Conservation (phyloP, 169 alveolate genomes). For the Miamiensis avidus region DNA sequence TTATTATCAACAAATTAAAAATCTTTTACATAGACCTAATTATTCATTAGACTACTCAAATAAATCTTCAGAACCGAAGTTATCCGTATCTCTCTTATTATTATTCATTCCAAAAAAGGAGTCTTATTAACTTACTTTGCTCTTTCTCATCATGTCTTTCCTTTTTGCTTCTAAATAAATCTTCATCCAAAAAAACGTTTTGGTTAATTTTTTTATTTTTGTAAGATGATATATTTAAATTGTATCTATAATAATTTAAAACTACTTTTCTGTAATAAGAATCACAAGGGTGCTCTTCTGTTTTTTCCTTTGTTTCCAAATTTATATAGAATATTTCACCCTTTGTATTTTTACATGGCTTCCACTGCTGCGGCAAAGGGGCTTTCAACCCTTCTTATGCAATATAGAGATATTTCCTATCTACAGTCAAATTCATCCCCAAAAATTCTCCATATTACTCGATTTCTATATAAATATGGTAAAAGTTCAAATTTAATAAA, state of each 20-base stretch:
- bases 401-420: slow-evolving; percentile 72
- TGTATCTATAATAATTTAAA: too few species aligned
- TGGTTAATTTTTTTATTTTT: too few species aligned
- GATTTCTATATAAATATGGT: slow-evolving; percentile 61
- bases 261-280: slow-evolving; percentile 70
- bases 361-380: slow-evolving; percentile 86
- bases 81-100: background rate
- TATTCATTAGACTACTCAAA: too few species aligned
- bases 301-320: slow-evolving; percentile 64
- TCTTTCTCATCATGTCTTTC: background rate
- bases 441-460: slow-evolving; percentile 86
- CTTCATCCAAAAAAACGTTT: background rate
- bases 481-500: background rate
- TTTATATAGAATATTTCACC: slow-evolving; percentile 79
- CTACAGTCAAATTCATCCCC: slow-evolving; percentile 85
- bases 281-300: slow-evolving; percentile 86
- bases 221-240: background rate
- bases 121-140: background rate
- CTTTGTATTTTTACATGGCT: slow-evolving; percentile 72
- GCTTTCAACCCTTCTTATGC: slow-evolving; percentile 83
- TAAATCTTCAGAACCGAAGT: background rate
- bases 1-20: too few species aligned
- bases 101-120: background rate
- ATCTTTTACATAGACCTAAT: background rate
- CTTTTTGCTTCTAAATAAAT: background rate